Base-by-base conservation (phyloP, 306 rosid genomes). In the Dalbergia cochinchinensis region DNA sequence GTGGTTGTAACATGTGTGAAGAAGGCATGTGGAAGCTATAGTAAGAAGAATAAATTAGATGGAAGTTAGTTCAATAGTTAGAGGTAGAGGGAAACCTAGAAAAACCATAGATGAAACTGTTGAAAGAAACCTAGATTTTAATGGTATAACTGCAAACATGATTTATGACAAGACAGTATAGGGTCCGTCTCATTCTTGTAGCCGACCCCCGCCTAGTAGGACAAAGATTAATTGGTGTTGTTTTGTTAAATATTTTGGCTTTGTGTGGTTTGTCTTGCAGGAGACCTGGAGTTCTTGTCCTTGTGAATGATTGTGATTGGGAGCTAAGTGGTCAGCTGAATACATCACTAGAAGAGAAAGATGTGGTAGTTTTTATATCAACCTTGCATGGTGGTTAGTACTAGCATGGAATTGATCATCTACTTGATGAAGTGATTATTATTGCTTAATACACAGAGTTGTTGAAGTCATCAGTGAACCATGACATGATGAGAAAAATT, bases 231-330 rank as follows among this genome's bases (percentile, higher is more conserved):
- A 6, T 37, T 37, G 41, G 5, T 37, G 41, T 37, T 37, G 41
- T 37, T 37, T 37, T 4, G 41, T 37, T 37, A 37, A 44, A 44
- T 44, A 44, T 10, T 9, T 44, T 9, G 50, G 50, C 26, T n/a
- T 54, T 0, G 2, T 63, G 66, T 14, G 70, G 57, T 78, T 68
- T 82, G 67, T 88, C 54, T 73, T 86, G 87, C 91, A 92, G 99
- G 82, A 89, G 99, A 85, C 97, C 99, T 44, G 99, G 99, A 71
- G 97, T 94, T 82, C 95, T 94, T 10, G 97, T 92, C 64, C 98
- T 92, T 33, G 94, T 92, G 83, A 95, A 91, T 80, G 99, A 95
- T 74, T 92, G 98, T 72, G 97, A 95, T 66, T 95, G 99, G 99
- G 99, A 95, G 83, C 91, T 95, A 63, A 92, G 92, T 68, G 97